Evolutionary conservation across 1,284 basidiomycete species (phyloP).

Genomic region (Leccinum subfulvum): DNA sequence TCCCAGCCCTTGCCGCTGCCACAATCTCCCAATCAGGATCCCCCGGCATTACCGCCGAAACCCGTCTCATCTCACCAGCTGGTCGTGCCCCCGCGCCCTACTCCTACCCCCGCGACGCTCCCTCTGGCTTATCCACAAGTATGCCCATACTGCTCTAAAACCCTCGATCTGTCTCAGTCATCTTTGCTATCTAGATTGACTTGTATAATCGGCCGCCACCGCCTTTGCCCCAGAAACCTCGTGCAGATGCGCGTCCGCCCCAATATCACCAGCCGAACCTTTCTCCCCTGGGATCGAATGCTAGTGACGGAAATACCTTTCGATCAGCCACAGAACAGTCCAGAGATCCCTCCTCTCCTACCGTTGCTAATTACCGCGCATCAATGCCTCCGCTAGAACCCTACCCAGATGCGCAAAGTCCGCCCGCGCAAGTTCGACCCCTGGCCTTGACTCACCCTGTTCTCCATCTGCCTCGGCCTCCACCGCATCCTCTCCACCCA

Average conservation of each 20-base stretch:
- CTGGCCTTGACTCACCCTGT: slow-evolving; percentile 15
- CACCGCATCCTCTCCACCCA: slow-evolving; percentile 19
- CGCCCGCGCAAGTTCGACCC: slow-evolving; percentile 18
- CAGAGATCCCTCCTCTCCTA: slow-evolving; percentile 24
- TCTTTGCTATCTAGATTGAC: slow-evolving; percentile 27
- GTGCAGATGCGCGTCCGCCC: slow-evolving; percentile 27
- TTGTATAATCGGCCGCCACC: slow-evolving; percentile 40
- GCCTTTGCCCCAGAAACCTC: slow-evolving; percentile 36
- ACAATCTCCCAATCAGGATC: slow-evolving; percentile 28
- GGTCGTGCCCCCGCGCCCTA: slow-evolving; percentile 20
- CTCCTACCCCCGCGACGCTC: slow-evolving; percentile 6
- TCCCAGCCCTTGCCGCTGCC: slow-evolving; percentile 19
- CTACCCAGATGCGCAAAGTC: slow-evolving; percentile 21
- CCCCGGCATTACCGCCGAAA: slow-evolving; percentile 48
- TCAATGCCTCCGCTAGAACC: slow-evolving; percentile 25
- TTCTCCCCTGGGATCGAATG: slow-evolving; percentile 14
- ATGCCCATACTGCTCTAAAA: slow-evolving; percentile 10
- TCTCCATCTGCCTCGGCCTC: slow-evolving; percentile 23
- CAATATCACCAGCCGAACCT: slow-evolving; percentile 31
- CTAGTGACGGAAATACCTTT: slow-evolving; percentile 20
- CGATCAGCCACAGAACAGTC: slow-evolving; percentile 27
- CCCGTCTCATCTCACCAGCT: slow-evolving; percentile 33
- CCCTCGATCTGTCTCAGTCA: slow-evolving; percentile 10
- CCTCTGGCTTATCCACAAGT: slow-evolving; percentile 22
- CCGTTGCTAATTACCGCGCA: slow-evolving; percentile 32